Conservation (phyloP, 2,329 filamentous ascomycete species). For the Tolypocladium tundrense region DNA sequence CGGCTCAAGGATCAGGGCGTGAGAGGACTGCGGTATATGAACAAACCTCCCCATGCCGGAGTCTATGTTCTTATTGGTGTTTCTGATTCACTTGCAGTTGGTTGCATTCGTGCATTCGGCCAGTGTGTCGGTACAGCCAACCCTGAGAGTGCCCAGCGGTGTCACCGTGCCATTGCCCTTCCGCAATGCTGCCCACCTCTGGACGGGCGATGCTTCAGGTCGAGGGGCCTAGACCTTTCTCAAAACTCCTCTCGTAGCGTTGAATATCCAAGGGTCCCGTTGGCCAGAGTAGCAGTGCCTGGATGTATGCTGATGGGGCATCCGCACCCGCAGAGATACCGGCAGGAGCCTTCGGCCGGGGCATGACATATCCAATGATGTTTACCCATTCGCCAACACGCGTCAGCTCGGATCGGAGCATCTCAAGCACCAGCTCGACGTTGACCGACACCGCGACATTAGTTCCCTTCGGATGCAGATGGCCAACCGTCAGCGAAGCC, state of each 20-base stretch:
- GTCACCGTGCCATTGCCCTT: background rate
- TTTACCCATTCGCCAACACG: constrained; percentile 81
- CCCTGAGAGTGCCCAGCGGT: background rate
- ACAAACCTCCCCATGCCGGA: background rate
- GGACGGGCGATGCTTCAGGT: too few species aligned
- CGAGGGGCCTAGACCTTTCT: constrained; percentile 11
- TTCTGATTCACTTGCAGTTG: background rate
- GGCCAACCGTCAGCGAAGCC: constrained; percentile 57
- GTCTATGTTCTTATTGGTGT: background rate
- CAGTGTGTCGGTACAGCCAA: background rate
- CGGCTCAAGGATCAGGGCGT: background rate
- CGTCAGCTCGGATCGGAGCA: constrained; percentile 51
- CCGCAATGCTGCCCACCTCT: background rate
- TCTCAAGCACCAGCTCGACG: constrained; percentile 59
- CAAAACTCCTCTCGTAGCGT: constrained; percentile 56
- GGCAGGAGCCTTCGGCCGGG: constrained; percentile 6
- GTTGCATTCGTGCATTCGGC: background rate
- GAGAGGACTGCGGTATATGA: background rate
- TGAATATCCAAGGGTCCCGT: constrained; percentile 63
- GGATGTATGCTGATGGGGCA: constrained; percentile 36
- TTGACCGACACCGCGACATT: constrained; percentile 52
- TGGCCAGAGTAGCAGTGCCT: constrained; percentile 70
- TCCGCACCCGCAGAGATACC: constrained; percentile 3
- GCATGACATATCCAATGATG: constrained; percentile 67
- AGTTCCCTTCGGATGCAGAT: constrained; percentile 45